phyloP scores from a whole-genome alignment of 2,329 filamentous ascomycete species.

The Colletotrichum australisinense region DNA sequence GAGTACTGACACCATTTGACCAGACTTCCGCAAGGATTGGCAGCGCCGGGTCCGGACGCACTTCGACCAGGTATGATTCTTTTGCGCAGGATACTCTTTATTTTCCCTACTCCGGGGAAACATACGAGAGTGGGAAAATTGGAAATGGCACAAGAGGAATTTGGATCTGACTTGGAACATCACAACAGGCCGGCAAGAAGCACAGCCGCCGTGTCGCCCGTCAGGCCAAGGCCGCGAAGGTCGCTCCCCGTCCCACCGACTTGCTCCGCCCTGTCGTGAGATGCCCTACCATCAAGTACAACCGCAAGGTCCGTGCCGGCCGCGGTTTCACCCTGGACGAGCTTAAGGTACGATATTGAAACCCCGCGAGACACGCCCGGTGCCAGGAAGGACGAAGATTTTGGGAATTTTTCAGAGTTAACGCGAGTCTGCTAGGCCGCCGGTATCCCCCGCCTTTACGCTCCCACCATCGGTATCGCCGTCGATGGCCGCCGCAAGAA shows the following conservation, averaged over 20 bases:
- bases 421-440: conserved; percentile 74
- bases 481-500: conserved; percentile 98
- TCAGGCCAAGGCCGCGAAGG: conserved; percentile 91
- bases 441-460: conserved; percentile 93
- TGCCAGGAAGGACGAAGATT: background rate
- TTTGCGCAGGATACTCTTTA: background rate
- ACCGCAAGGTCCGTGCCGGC: conserved; percentile 95
- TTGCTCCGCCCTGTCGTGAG: conserved; percentile 95
- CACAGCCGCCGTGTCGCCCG: conserved; percentile 90
- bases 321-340: conserved; percentile 98
- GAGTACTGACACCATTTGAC: conserved; percentile 50
- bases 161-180: conserved; percentile 37
- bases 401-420: background rate
- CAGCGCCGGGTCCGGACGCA: conserved; percentile 98
- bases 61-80: conserved; percentile 93
- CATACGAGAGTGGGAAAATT: conserved; percentile 35
- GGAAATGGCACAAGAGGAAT: conserved; percentile 16
- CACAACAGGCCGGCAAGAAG: conserved; percentile 89
- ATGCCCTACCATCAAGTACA: conserved; percentile 99
- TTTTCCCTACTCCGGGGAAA: conserved; percentile 31
- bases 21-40: conserved; percentile 99
- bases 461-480: conserved; percentile 94
- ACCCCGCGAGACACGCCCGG: background rate
- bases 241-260: conserved; percentile 97
- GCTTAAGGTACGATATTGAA: conserved; percentile 82